phyloP scores from a whole-genome alignment of 2,329 filamentous ascomycete genomes.

The Diplodia intermedia region DNA sequence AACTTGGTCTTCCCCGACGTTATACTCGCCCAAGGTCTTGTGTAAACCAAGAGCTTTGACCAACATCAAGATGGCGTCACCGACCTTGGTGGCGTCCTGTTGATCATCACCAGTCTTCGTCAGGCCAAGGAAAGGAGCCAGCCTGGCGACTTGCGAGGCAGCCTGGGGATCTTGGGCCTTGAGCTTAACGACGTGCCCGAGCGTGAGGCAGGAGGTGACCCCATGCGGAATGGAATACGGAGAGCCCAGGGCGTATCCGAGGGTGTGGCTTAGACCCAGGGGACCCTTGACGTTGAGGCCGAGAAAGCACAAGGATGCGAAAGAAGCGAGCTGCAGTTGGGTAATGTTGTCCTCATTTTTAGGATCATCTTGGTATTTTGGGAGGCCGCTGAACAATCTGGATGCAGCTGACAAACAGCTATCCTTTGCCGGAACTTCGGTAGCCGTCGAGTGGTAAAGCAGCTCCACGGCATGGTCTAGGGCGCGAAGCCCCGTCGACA shows the following conservation, averaged over 20 bases:
- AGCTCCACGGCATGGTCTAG: constrained; percentile 64
- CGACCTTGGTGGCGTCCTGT: constrained; percentile 55
- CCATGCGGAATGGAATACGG: constrained; percentile 65
- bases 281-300: constrained; percentile 60
- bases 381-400: constrained; percentile 57
- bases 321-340: constrained; percentile 60
- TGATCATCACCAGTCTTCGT: constrained; percentile 48
- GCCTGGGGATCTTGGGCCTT: constrained; percentile 56
- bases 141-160: constrained; percentile 55
- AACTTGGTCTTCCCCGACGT: constrained; percentile 52
- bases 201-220: constrained; percentile 61
- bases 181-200: constrained; percentile 62
- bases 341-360: constrained; percentile 59
- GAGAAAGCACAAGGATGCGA: constrained; percentile 58
- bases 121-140: constrained; percentile 55
- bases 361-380: constrained; percentile 54
- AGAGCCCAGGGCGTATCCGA: constrained; percentile 61
- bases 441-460: constrained; percentile 60
- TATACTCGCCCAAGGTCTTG: constrained; percentile 55
- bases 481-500: constrained; percentile 60
- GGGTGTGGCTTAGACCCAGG: constrained; percentile 55
- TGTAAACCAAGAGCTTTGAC: constrained; percentile 55
- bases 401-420: constrained; percentile 54
- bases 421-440: constrained; percentile 59
- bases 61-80: constrained; percentile 53